Percentiles rank a stretch among this genome's conserved stretches.
phyloP scores from a whole-genome alignment of 345 rosid genomes.

The Lagerstroemia speciosa region DNA sequence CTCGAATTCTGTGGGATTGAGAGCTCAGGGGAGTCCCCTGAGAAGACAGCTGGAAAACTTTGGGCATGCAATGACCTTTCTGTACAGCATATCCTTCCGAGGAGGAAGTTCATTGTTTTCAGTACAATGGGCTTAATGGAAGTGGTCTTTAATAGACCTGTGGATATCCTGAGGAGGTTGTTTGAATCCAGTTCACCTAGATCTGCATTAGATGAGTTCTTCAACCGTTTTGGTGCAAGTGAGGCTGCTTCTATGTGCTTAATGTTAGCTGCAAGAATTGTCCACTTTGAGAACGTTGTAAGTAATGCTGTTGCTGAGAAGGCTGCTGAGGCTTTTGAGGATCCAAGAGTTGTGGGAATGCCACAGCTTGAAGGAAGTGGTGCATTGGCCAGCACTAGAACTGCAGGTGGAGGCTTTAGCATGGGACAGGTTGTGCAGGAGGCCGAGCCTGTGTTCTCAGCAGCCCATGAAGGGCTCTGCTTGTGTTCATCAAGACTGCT shows the following conservation, averaged over 20 bases:
- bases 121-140: conserved; percentile 99
- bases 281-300: conserved; percentile 65
- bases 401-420: conserved; percentile 88
- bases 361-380: conserved; percentile 87
- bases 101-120: conserved; percentile 75
- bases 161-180: conserved; percentile 83
- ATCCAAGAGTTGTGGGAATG: conserved; percentile 90
- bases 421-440: conserved; percentile 99
- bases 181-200: conserved; percentile 78
- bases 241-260: conserved; percentile 99
- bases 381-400: conserved; percentile 69
- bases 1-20: conserved; percentile 71
- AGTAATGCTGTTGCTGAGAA: conserved; percentile 70
- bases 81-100: conserved; percentile 82
- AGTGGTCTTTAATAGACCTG: conserved; percentile 89
- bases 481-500: conserved; percentile 85
- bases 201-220: conserved; percentile 80
- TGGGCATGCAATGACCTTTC: conserved; percentile 97
- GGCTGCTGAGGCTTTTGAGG: conserved; percentile 97
- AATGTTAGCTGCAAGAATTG: conserved; percentile 84
- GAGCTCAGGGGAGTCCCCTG: conserved; percentile 60
- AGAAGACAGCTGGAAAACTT: conserved; percentile 72
- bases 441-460: conserved; percentile 89
- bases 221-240: conserved; percentile 87
- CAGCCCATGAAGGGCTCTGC: conserved; percentile 93